Percentiles rank a stretch among this genome's conserved stretches.
Conservation (phyloP, 2,329 filamentous ascomycete genomes). For the Aspergillus quadrilineatus region DNA sequence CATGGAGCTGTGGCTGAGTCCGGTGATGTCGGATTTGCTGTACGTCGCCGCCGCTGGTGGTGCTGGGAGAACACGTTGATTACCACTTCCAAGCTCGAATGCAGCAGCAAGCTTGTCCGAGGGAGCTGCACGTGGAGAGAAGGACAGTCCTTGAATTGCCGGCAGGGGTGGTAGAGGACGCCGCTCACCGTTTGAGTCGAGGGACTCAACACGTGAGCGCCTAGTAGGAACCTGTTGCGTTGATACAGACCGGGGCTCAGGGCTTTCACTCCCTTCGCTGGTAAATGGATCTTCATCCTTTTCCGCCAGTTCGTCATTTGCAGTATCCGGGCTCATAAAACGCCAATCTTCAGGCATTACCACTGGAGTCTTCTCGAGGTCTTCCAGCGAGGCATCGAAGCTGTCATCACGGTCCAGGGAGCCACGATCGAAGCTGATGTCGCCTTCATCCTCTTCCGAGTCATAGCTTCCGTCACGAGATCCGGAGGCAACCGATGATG, state of each 20-base stretch:
- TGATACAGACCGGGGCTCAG: slow-evolving; percentile 54
- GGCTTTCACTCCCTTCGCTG: slow-evolving; percentile 65
- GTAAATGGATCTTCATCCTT: slow-evolving; percentile 67
- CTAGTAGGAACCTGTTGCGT: slow-evolving; percentile 26
- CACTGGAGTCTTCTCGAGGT: slow-evolving; percentile 94
- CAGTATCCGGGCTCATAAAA: slow-evolving; percentile 66
- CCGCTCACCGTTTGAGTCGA: slow-evolving; percentile 75
- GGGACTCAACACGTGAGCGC: slow-evolving; percentile 67
- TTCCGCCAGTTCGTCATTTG: slow-evolving; percentile 54
- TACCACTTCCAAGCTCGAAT: slow-evolving; percentile 67
- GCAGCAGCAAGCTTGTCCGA: slow-evolving; percentile 67
- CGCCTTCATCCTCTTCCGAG: slow-evolving; percentile 68
- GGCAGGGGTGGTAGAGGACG: slow-evolving; percentile 86
- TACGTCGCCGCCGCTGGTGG: slow-evolving; percentile 66
- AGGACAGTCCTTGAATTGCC: slow-evolving; percentile 40
- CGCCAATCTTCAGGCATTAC: slow-evolving; percentile 97
- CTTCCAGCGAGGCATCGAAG: slow-evolving; percentile 92
- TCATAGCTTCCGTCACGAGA: slow-evolving; percentile 94
- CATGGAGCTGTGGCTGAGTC: slow-evolving; percentile 73
- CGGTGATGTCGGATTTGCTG: slow-evolving; percentile 75
- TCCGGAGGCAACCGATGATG: slow-evolving; percentile 85
- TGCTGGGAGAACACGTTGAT: slow-evolving; percentile 68
- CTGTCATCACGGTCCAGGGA: slow-evolving; percentile 73
- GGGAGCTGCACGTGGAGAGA: slow-evolving; percentile 53
- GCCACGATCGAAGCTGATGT: slow-evolving; percentile 60